Evolutionary conservation across 768 basidiomycete genomes (phyloP), one percentile per base, ranked within the genome.

Genomic region (Lentinus brumalis): DNA sequence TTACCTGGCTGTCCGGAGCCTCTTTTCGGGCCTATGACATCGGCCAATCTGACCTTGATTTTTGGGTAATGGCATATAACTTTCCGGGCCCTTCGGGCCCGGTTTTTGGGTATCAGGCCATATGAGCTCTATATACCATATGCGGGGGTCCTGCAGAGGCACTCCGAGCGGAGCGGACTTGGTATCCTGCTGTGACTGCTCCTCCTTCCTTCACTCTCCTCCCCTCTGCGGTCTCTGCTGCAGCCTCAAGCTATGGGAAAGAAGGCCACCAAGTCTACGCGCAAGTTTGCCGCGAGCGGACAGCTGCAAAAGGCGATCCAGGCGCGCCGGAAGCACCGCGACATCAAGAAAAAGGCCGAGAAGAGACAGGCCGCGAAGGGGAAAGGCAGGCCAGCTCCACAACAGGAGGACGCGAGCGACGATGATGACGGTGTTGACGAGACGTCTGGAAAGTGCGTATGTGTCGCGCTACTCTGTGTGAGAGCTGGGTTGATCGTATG

Each of bases 201-300:
- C 21, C 21, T 26, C 21, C 21, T 26, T 26, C 21, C 21, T 26
- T 26, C 21, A 26, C 35, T 11, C 35, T 35, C 35, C 35, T 35
- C 35, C 11, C 35, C 35, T 35, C 35, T 35, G 35, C 11, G 7
- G 6, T 35, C 35, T 6, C 35, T 35, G 35, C 35, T 35, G 7
- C 6, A 6, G 11, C 35, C 35, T 44, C 40, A 41, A 44, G 14
- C 18, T 15, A 83, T 85, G 84, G 82, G 75, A 29, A 79, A 77
- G 57, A 93, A 90, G 66, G 84, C 86, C 18, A 76, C 84, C 41
- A 96, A 96, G 75, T 85, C 92, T 0, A 89, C 90, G 11, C 87
- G 88, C 70, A 94, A 96, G 76, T 96, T 96, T 67, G 91, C 88
- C 9, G 80, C 91, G 4, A 93, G 91, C 60, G 96, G 96, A 1